Base-by-base conservation (phyloP, 176 grass and related monocot species). In the Eragrostis nindensis region DNA sequence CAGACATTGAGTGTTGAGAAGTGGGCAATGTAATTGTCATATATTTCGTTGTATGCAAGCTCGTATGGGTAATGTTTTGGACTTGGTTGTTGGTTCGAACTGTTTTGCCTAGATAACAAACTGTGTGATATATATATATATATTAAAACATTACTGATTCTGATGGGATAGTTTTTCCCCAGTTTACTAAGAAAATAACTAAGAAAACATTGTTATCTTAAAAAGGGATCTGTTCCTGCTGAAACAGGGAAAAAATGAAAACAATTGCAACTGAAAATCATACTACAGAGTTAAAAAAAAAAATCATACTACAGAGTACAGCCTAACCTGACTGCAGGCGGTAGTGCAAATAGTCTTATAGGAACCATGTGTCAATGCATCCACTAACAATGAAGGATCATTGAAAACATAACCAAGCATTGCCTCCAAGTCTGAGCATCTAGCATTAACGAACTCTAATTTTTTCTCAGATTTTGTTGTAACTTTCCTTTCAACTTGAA, bases 321-420 rank as follows among this genome's bases (percentile, higher is more conserved):
- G n/a, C n/a, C 22, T 55, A 85, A 97, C 88, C 86, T 93, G 88
- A 76, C 89, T 89, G 83, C 86, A 93, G 63, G 73, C 55, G 26
- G 92, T 78, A 66, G 85, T 45, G 32, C 87, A 88, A n/a, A 83
- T 40, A 60, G 70, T 70, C 45, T 87, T 82, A 83, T 83, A 93
- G 11, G 94, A 97, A 18, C 91, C 74, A 60, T 97, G 94, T 50
- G 88, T 97, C 77, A 97, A 75, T 68, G 90, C 91, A 89, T 97
- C 94, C 45, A 89, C 15, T 62, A 97, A 87, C 62, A 97, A 39
- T 52, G 69, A 80, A 38, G 41, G 36, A 68, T 97, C 91, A 48
- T 60, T 45, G 59, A 97, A 97, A 47, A 39, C 59, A 76, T 97
- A 97, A 19, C 49, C 55, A 9, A 93, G 73, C 52, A 91, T 61